These are phyloP conservation scores for Ensete glaucum DNA, from an alignment of 176 grass and related monocot species.

Conservation along the genomic window DNA sequence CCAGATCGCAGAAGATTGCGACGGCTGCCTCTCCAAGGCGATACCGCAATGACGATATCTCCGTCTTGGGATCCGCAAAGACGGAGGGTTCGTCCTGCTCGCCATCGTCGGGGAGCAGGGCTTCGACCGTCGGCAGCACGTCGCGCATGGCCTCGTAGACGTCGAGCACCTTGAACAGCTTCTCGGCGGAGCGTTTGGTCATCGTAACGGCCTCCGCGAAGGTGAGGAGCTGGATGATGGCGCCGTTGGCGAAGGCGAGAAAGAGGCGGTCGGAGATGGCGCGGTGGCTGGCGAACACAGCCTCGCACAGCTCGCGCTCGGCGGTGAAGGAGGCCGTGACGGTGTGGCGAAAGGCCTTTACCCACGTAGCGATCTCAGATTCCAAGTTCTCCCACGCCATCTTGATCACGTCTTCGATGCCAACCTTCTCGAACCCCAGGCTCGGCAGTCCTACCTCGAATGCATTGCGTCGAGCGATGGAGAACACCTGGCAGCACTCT, in stretches of 20 bases:
- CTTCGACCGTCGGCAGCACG: slow-evolving; percentile 30
- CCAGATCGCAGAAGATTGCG: background rate
- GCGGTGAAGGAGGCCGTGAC: slow-evolving; percentile 31
- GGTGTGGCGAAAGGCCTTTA: slow-evolving; percentile 48
- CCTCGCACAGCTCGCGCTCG: slow-evolving; percentile 49
- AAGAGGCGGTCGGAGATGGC: slow-evolving; percentile 26
- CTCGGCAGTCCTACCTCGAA: background rate
- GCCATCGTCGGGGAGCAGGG: slow-evolving; percentile 9
- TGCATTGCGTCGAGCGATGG: slow-evolving; percentile 10
- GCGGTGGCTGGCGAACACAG: slow-evolving; percentile 39
- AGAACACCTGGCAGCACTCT: slow-evolving; percentile 18
- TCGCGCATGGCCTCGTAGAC: slow-evolving; percentile 32
- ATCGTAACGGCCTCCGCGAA: background rate
- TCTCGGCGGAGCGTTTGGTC: slow-evolving; percentile 1
- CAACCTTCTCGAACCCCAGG: slow-evolving; percentile 8
- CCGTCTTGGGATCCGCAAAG: slow-evolving; percentile 28
- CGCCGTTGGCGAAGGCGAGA: slow-evolving; percentile 27
- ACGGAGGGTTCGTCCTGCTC: slow-evolving; percentile 1
- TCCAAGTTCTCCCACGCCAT: slow-evolving; percentile 14
- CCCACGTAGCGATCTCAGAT: slow-evolving; percentile 28
- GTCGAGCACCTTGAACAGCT: slow-evolving; percentile 8
- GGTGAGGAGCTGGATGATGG: slow-evolving; percentile 51
- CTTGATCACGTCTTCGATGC: slow-evolving; percentile 12
- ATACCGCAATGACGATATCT: background rate
- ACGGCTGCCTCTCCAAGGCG: background rate